phyloP scores from a whole-genome alignment of 805 yeast species.

The Ascoidea rubescens region DNA sequence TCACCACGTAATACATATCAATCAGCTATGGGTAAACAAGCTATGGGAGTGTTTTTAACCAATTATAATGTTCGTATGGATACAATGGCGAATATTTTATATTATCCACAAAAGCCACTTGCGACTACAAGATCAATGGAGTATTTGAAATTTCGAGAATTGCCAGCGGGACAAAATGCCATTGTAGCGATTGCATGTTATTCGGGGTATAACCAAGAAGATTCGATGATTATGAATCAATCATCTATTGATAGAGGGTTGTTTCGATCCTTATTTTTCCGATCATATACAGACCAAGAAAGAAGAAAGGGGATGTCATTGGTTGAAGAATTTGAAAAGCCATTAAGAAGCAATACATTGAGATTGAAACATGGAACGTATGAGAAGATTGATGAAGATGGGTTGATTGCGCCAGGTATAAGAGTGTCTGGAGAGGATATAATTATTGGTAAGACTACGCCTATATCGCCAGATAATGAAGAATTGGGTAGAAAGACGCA shows the following conservation, averaged over 20 bases:
- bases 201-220: conserved; percentile 98
- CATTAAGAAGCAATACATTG: conserved; percentile 85
- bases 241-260: conserved; percentile 93
- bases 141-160: conserved; percentile 88
- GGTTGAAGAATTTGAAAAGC: conserved; percentile 95
- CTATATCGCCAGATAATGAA: conserved; percentile 98
- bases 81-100: conserved; percentile 95
- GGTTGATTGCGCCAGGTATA: conserved; percentile 94
- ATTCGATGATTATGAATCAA: conserved; percentile 99
- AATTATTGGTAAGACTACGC: conserved; percentile 96
- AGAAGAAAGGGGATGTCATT: conserved; percentile 97
- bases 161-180: conserved; percentile 99
- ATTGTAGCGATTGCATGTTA: conserved; percentile 97
- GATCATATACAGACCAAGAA: conserved; percentile 98
- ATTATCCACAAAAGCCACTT: conserved; percentile 95
- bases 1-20: conserved; percentile 99
- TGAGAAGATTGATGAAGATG: conserved; percentile 97
- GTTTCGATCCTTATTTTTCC: conserved; percentile 88
- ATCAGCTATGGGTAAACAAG: conserved; percentile 99
- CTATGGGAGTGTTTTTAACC: conserved; percentile 97
- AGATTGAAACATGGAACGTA: conserved; percentile 96
- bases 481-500: conserved; percentile 98
- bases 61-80: conserved; percentile 97
- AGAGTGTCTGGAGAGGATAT: conserved; percentile 98
- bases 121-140: conserved; percentile 99